Percentiles rank a stretch among this genome's conserved stretches.
These are phyloP conservation scores for Hanseniaspora hatyaiensis DNA, from an alignment of 805 yeast genomes.

Conservation along the genomic window DNA sequence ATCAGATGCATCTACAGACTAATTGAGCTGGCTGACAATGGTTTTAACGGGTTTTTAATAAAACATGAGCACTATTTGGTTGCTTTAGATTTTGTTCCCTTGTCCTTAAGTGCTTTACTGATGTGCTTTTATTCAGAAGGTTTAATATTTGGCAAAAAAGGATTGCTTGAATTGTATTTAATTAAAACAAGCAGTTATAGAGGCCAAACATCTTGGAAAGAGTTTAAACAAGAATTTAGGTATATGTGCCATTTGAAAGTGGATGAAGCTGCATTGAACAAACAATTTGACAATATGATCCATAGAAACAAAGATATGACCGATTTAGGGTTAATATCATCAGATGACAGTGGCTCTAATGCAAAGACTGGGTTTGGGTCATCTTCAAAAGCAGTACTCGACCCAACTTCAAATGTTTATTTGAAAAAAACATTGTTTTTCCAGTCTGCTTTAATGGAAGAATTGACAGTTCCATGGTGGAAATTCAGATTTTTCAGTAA, in stretches of 20 bases:
- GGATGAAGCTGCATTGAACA: background rate
- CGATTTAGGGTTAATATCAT: background rate
- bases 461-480: constrained; percentile 1
- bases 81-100: constrained; percentile 52
- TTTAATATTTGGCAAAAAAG: constrained; percentile 31
- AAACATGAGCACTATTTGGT: constrained; percentile 48
- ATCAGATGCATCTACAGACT: constrained; percentile 64
- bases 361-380: background rate
- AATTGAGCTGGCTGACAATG: constrained; percentile 57
- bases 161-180: background rate
- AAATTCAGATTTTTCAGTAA: background rate
- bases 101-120: constrained; percentile 36
- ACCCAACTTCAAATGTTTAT: background rate
- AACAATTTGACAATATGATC: background rate
- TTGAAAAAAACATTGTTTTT: background rate
- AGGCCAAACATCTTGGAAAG: background rate
- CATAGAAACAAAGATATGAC: background rate
- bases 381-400: background rate
- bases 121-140: constrained; percentile 54
- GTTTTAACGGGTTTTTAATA: constrained; percentile 55
- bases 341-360: background rate
- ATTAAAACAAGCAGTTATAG: constrained; percentile 5
- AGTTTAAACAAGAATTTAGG: constrained; percentile 2
- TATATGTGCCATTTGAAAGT: background rate
- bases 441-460: background rate